Percentiles rank a stretch among this genome's conserved stretches.
phyloP scores from a whole-genome alignment of 2,329 filamentous ascomycete species.

The Endothia cerciana region DNA sequence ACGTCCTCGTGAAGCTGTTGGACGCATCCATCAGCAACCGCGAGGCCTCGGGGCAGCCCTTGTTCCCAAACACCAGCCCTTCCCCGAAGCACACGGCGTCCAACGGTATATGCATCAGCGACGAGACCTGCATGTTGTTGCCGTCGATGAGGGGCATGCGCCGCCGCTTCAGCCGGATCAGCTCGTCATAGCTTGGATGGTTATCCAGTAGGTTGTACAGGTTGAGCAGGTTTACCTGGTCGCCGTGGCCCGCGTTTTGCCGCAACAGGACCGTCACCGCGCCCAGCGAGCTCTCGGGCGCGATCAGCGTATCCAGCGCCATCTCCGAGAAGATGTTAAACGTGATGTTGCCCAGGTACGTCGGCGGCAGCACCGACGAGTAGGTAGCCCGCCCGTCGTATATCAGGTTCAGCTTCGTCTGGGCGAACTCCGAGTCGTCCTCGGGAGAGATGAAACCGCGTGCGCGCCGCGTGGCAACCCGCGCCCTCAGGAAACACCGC shows the following conservation, averaged over 20 bases:
- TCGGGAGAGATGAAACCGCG: background rate
- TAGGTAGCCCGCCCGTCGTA: slow-evolving; percentile 26
- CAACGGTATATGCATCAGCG: slow-evolving; percentile 19
- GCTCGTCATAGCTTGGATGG: slow-evolving; percentile 20
- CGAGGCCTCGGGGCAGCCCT: slow-evolving; percentile 24
- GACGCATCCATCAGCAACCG: slow-evolving; percentile 22
- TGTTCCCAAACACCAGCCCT: slow-evolving; percentile 21
- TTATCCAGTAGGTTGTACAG: slow-evolving; percentile 20
- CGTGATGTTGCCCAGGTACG: slow-evolving; percentile 30
- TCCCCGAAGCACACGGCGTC: slow-evolving; percentile 23
- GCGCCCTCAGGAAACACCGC: slow-evolving; percentile 24
- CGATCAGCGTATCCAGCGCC: slow-evolving; percentile 16
- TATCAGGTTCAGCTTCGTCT: slow-evolving; percentile 11
- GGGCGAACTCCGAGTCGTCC: background rate
- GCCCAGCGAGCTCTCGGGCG: slow-evolving; percentile 11
- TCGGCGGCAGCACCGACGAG: slow-evolving; percentile 19
- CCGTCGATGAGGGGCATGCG: slow-evolving; percentile 8
- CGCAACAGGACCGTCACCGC: slow-evolving; percentile 25
- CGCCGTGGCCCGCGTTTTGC: background rate
- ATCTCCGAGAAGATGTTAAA: slow-evolving; percentile 9
- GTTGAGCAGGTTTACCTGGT: slow-evolving; percentile 16
- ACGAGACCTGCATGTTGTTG: slow-evolving; percentile 21
- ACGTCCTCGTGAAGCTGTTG: slow-evolving; percentile 18
- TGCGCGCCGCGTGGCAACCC: background rate
- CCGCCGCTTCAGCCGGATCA: slow-evolving; percentile 9